These are phyloP conservation scores for Solanum corneliomulleri DNA, from an alignment of 257 asterid genomes.

Conservation along the genomic window DNA sequence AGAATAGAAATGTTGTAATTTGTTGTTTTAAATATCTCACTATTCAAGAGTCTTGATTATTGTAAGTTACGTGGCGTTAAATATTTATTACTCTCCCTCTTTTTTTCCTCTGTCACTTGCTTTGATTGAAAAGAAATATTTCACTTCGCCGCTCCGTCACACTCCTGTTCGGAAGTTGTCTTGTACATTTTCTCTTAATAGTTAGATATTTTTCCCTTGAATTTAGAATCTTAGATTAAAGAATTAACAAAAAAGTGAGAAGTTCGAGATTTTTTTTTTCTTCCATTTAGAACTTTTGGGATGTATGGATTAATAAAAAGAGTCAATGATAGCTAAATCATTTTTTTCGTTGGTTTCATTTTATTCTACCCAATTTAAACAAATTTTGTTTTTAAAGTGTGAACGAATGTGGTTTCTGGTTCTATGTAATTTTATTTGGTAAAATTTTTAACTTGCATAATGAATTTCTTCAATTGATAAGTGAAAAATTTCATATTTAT, in stretches of 20 bases:
- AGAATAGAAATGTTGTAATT: background rate
- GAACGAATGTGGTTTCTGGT: background rate
- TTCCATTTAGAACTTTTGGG: background rate
- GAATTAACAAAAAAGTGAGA: background rate
- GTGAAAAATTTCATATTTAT: too few species aligned
- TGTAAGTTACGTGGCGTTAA: background rate
- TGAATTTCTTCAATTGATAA: too few species aligned
- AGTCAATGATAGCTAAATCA: background rate
- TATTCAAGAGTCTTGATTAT: background rate
- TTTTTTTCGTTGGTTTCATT: background rate
- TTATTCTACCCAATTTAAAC: background rate
- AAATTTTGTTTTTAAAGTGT: background rate
- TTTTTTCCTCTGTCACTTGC: background rate
- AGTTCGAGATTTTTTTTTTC: background rate
- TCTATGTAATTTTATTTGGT: background rate
- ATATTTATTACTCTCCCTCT: background rate
- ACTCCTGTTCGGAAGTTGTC: background rate
- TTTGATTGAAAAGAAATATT: too few species aligned
- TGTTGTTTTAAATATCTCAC: too few species aligned
- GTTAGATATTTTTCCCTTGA: background rate
- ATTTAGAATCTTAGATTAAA: too few species aligned
- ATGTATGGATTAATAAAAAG: background rate
- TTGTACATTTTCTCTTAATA: background rate
- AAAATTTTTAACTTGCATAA: too few species aligned
- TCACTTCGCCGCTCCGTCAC: background rate